These are phyloP conservation scores for Diaporthe vaccinii DNA, from an alignment of 2,329 filamentous ascomycete genomes.

Conservation along the genomic window DNA sequence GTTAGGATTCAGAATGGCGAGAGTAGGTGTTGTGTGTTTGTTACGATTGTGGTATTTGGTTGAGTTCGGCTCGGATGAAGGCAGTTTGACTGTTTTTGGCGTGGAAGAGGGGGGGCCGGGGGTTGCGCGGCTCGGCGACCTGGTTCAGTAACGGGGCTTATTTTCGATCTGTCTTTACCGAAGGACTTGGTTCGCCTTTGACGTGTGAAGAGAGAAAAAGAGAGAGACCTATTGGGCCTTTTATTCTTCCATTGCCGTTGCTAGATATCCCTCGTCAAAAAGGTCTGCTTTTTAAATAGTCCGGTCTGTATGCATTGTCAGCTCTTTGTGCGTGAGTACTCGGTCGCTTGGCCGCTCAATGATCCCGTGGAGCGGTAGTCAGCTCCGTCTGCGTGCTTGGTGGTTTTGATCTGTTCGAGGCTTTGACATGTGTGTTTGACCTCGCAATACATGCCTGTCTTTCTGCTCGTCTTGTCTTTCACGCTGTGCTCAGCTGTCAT, in stretches of 20 bases:
- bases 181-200: background rate
- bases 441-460: no score
- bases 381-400: background rate
- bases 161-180: constrained; percentile 19
- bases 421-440: background rate
- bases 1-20: constrained; percentile 11
- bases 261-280: constrained; percentile 29
- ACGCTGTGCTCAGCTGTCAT: no score
- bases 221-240: background rate
- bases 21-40: background rate
- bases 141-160: background rate
- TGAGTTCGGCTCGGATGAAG: background rate
- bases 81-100: background rate
- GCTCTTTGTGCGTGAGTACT: background rate
- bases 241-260: constrained; percentile 6
- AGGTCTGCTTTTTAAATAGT: constrained; percentile 3
- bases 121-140: background rate
- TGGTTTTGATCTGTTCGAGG: background rate
- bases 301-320: background rate
- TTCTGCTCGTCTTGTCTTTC: background rate
- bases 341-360: background rate
- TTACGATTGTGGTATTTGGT: background rate
- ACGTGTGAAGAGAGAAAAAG: background rate
- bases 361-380: background rate
- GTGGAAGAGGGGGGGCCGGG: no score